These are phyloP conservation scores for Clausena lansium DNA, from an alignment of 345 rosid genomes.

Conservation along the genomic window DNA sequence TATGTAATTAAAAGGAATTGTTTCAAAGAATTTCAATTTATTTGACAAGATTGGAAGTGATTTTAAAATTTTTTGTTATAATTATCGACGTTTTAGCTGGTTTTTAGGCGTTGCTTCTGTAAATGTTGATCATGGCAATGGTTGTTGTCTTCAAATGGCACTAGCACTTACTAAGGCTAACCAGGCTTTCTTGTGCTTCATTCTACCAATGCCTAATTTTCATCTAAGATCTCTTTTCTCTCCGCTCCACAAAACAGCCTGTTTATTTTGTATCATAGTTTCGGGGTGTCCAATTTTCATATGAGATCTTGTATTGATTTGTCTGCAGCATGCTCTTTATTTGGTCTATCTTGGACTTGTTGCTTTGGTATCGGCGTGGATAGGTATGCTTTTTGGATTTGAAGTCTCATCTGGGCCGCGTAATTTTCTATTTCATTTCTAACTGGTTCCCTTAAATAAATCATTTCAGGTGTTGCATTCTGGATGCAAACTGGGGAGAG, in stretches of 20 bases:
- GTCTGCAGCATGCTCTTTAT: constrained; percentile 58
- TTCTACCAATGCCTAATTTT: neutral
- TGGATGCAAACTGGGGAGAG: constrained; percentile 94
- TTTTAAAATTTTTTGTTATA: neutral
- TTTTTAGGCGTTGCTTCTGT: no score
- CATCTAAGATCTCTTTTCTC: neutral
- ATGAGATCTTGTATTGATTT: neutral
- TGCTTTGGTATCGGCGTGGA: constrained; percentile 65
- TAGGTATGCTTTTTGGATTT: constrained; percentile 37
- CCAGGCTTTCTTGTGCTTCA: no score
- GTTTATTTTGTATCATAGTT: neutral
- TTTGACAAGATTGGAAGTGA: neutral
- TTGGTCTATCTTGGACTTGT: constrained; percentile 64
- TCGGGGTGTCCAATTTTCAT: neutral
- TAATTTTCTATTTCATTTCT: neutral
- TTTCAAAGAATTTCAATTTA: neutral
- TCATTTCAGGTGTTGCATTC: constrained; percentile 53
- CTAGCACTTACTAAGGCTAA: no score
- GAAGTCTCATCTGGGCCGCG: neutral
- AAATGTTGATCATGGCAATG: no score
- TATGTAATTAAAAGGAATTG: neutral
- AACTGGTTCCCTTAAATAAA: neutral
- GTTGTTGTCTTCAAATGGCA: no score
- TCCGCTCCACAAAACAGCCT: neutral
- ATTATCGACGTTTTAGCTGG: neutral